Evolutionary conservation across 805 yeast genomes (phyloP), one percentile per base, ranked within the genome.

Genomic region (Metschnikowia kofuensis): DNA sequence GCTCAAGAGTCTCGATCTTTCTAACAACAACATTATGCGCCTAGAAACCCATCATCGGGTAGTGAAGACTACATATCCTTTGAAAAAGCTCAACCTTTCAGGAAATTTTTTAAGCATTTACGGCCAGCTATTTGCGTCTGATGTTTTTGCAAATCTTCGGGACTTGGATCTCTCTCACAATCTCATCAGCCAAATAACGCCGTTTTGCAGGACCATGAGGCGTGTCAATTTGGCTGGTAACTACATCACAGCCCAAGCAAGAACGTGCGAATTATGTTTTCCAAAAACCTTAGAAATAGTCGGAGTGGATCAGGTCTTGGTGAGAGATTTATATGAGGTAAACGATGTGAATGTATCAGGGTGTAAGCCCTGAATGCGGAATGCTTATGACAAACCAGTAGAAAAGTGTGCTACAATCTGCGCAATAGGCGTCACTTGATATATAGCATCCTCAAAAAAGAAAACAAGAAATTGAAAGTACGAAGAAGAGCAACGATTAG

Each of bases 121-220:
- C 36, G 29, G 50, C 13, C 45, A 12, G 9, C 29, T 52, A 7
- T 51, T 49, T 27, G 28, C n/a, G 12, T n/a, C 49, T 36, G 14
- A 14, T 16, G 35, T 52, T 13, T 61, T 62, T 39, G 40, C 37
- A 2, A 45, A 40, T 4, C 44, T 67, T 11, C 26, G 30, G 28
- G 37, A 48, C 2, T 39, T 68, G n/a, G 61, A 67, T 41, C 44
- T 67, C 21, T 60, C 69, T 2, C 53, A 63, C 50, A 66, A 66
- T 40, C 40, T 60, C 34, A 46, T 66, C 16, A 45, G 56, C 9
- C 38, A 40, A 6, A 45, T 64, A 5, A 21, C 53, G 1, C 37
- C 38, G 14, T 57, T 63, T 41, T 63, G 64, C 1, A 13, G 16
- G 2, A 16, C 39, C 3, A 40, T 62, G 21, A 44, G 36, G n/a